These are phyloP conservation scores for Dryadomyces quercus-mongolicae DNA, from an alignment of 2,329 filamentous ascomycete genomes.

Conservation along the genomic window DNA sequence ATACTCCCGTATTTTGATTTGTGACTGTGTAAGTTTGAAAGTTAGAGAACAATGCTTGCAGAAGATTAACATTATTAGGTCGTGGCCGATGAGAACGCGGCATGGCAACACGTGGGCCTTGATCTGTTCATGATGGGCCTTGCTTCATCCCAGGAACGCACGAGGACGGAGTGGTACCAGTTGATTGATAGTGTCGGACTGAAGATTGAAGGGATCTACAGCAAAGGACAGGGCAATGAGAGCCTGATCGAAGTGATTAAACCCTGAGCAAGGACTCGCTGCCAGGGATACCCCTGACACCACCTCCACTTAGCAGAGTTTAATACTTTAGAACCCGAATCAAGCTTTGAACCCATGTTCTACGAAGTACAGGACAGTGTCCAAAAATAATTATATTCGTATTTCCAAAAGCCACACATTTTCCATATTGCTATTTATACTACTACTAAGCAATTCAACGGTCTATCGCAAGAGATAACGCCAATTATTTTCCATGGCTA, in stretches of 20 bases:
- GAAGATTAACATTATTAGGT: neutral
- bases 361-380: too few relatives aligned
- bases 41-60: neutral
- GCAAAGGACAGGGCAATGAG: neutral
- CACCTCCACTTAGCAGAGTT: too few relatives aligned
- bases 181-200: neutral
- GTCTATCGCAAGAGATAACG: neutral
- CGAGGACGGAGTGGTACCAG: neutral
- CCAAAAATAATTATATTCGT: too few relatives aligned
- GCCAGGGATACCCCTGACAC: too few relatives aligned
- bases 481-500: neutral
- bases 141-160: constrained; percentile 1
- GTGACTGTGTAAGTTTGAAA: neutral
- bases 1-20: constrained; percentile 1
- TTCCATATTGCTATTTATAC: too few relatives aligned
- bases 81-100: neutral
- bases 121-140: constrained; percentile 3
- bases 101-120: constrained; percentile 1
- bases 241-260: constrained; percentile 1
- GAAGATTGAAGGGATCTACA: constrained; percentile 2
- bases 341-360: too few relatives aligned
- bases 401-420: too few relatives aligned
- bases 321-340: too few relatives aligned
- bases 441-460: too few relatives aligned
- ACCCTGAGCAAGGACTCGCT: neutral